Evolutionary conservation across 257 asterid species (phyloP).

Genomic region (Fraxinus excelsior): DNA sequence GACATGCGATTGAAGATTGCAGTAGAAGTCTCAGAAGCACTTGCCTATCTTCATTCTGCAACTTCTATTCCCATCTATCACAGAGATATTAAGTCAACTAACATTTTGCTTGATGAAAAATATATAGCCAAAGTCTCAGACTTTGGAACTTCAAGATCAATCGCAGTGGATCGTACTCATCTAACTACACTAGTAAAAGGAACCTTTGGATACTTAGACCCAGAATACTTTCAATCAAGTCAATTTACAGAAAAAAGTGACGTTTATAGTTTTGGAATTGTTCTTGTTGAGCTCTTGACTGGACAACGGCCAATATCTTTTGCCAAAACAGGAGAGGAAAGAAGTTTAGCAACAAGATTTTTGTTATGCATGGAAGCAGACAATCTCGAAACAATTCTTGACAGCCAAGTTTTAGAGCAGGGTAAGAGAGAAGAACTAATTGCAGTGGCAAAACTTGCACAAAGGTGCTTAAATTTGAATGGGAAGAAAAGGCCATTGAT

Average conservation of each 20-base stretch:
- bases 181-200: neutral
- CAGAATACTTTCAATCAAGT: neutral
- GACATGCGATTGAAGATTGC: neutral
- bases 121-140: neutral
- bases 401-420: neutral
- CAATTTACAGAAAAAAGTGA: neutral
- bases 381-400: neutral
- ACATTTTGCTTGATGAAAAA: neutral
- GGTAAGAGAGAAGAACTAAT: neutral
- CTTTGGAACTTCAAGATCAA: neutral
- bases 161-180: neutral
- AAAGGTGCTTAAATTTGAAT: neutral
- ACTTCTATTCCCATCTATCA: neutral
- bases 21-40: neutral
- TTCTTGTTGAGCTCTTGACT: neutral
- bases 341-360: neutral
- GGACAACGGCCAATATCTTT: neutral
- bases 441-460: neutral
- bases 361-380: neutral
- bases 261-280: neutral
- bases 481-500: neutral
- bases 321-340: neutral
- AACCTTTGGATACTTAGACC: neutral
- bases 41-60: neutral
- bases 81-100: neutral